Evolutionary conservation across 345 rosid genomes (phyloP).

Genomic region (Eutrema heterophyllum): DNA sequence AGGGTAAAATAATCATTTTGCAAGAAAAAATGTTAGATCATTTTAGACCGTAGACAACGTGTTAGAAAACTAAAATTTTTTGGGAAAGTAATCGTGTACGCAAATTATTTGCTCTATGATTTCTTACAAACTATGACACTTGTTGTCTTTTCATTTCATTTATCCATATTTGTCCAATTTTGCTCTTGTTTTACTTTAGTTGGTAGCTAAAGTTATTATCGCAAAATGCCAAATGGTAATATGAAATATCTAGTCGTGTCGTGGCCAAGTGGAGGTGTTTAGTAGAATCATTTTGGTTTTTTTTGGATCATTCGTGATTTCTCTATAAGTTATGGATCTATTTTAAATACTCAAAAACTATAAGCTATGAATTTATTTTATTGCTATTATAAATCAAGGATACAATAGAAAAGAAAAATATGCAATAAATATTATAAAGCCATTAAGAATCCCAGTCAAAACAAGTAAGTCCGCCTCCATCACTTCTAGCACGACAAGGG

Average conservation of each 20-base stretch:
- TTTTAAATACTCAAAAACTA: background rate
- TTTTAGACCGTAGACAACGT: too few relatives aligned
- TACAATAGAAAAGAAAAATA: background rate
- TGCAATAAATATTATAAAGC: background rate
- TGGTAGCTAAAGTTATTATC: background rate
- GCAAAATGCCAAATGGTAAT: constrained; percentile 11
- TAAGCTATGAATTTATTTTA: background rate
- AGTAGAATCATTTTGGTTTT: background rate
- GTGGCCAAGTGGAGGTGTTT: background rate
- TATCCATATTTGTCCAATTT: background rate
- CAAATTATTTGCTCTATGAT: too few relatives aligned
- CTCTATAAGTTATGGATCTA: background rate
- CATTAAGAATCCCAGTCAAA: background rate
- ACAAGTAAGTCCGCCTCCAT: background rate
- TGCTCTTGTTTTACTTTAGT: background rate
- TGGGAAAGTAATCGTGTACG: too few relatives aligned
- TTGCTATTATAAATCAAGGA: background rate
- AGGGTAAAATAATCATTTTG: too few relatives aligned
- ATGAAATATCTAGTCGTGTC: background rate
- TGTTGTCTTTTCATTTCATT: background rate
- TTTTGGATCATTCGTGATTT: background rate
- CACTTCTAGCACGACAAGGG: background rate
- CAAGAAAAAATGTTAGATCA: too few relatives aligned
- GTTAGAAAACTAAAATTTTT: too few relatives aligned
- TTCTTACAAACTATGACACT: constrained; percentile 1